Base-by-base conservation (phyloP, 805 yeast genomes). In the Candida nitratophila region DNA sequence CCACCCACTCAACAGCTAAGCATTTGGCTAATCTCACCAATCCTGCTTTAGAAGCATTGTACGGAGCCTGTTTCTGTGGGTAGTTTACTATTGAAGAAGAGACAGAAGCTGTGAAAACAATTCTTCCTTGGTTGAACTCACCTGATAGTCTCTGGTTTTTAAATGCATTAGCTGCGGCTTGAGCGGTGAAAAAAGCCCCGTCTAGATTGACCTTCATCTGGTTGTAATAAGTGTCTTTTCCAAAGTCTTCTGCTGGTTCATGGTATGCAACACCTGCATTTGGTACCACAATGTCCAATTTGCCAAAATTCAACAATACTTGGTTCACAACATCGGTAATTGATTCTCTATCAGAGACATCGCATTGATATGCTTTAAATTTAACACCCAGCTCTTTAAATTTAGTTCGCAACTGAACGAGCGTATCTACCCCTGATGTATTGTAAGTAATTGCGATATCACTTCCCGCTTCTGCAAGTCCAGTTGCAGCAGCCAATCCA, bases 391-490 rank as follows among this genome's bases (percentile, higher is more conserved):
- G 45, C 14, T 37, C 43, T 15, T 40, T 34, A 29, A 46, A 55
- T 32, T 42, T 43, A 27, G 31, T 37, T 37, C 31, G 42, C 22
- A 50, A 40, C 26, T 42, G 36, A 22, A 16, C 27, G 11, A 46
- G 47, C 39, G 40, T 46, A 19, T 50, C 46, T 24, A 50, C 56
- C 12, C 56, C 51, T 2, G 63, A 44, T 7, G 47, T 36, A 39
- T 56, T 58, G 47, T 72, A 73, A 30, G 69, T 63, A 17, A 74
- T 52, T n/a, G 60, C 63, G 50, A 71, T 51, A 33, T 50, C 57
- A 9, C 74, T 68, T 12, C 77, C 77, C 22, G 78, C 77, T 42
- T 70, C 69, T 2, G 79, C 81, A 22, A 76, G 60, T 14, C 74
- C 81, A 27, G 63, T 56, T 20, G 77, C 78, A 42, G 76, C 71